Conservation (phyloP, 352 stramenopile genomes). For the Phytopythium litorale region DNA sequence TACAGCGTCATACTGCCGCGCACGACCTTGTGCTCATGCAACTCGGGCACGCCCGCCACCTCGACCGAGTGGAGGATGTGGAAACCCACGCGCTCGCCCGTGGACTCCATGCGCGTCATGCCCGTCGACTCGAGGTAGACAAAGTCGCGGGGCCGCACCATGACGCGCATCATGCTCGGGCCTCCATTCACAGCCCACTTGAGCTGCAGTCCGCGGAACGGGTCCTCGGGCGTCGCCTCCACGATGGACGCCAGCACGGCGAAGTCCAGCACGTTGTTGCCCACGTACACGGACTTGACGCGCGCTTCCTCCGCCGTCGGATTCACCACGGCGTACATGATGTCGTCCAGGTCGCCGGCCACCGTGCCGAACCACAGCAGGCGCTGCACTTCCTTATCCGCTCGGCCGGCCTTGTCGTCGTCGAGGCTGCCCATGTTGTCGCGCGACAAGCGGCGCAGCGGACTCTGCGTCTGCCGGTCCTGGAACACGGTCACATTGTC, state of each 20-base stretch:
- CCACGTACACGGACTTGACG: slow-evolving; percentile 28
- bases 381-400: slow-evolving; percentile 17
- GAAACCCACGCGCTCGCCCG: slow-evolving; percentile 40
- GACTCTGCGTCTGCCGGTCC: slow-evolving; percentile 22
- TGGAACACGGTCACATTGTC: slow-evolving; percentile 33
- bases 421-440: slow-evolving; percentile 11
- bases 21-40: slow-evolving; percentile 37
- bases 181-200: slow-evolving; percentile 56
- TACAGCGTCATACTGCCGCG: slow-evolving; percentile 49
- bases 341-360: slow-evolving; percentile 30
- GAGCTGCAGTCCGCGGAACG: slow-evolving; percentile 38
- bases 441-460: slow-evolving; percentile 17
- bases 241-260: slow-evolving; percentile 36
- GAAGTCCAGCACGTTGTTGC: slow-evolving; percentile 40
- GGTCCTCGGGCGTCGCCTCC: slow-evolving; percentile 27
- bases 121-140: slow-evolving; percentile 53
- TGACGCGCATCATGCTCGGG: slow-evolving; percentile 30
- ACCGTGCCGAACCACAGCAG: slow-evolving; percentile 39
- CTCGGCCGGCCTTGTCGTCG: neutral
- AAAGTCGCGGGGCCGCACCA: slow-evolving; percentile 53
- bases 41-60: slow-evolving; percentile 19
- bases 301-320: slow-evolving; percentile 21
- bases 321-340: slow-evolving; percentile 33
- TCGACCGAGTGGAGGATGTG: slow-evolving; percentile 30
- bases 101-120: slow-evolving; percentile 24